Percentiles rank a stretch among this genome's conserved stretches.
Evolutionary conservation across 2,329 filamentous ascomycete species (phyloP).

Genomic region (Coleophoma eucalyptorum): DNA sequence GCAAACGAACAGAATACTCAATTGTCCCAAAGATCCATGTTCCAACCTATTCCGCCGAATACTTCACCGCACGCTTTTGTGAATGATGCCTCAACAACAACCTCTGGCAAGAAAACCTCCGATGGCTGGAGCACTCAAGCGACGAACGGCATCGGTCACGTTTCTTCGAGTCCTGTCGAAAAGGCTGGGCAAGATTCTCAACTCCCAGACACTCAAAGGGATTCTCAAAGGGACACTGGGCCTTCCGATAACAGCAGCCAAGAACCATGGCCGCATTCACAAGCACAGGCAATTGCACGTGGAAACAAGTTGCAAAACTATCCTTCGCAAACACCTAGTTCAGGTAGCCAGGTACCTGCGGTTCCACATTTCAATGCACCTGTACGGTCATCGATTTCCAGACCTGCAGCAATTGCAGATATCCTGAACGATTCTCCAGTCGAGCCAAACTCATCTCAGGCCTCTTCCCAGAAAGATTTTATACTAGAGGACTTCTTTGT

Average conservation of each 20-base stretch:
- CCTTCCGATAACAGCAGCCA: conserved; percentile 43
- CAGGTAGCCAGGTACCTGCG: conserved; percentile 29
- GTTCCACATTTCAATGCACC: conserved; percentile 34
- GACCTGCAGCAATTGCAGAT: conserved; percentile 20
- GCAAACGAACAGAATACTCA: conserved; percentile 44
- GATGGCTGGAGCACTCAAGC: conserved; percentile 67
- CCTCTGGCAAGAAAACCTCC: conserved; percentile 75
- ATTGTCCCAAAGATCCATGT: conserved; percentile 54
- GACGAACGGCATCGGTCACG: conserved; percentile 55
- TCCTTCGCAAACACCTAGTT: conserved; percentile 25
- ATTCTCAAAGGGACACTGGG: conserved; percentile 16
- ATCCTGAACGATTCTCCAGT: conserved; percentile 26
- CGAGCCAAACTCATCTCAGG: conserved; percentile 21
- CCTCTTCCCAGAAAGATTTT: conserved; percentile 23
- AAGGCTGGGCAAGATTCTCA: conserved; percentile 21
- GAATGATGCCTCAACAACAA: conserved; percentile 89
- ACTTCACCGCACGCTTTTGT: conserved; percentile 55
- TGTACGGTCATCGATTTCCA: conserved; percentile 19
- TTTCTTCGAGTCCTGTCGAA: conserved; percentile 23
- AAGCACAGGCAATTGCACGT: conserved; percentile 46
- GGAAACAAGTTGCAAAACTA: conserved; percentile 26
- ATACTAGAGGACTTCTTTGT: conserved; percentile 36
- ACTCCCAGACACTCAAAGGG: conserved; percentile 48
- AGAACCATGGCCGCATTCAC: conserved; percentile 54
- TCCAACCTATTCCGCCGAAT: conserved; percentile 54